phyloP scores from a whole-genome alignment of 306 rosid genomes.

The Lathyrus tuberosus region DNA sequence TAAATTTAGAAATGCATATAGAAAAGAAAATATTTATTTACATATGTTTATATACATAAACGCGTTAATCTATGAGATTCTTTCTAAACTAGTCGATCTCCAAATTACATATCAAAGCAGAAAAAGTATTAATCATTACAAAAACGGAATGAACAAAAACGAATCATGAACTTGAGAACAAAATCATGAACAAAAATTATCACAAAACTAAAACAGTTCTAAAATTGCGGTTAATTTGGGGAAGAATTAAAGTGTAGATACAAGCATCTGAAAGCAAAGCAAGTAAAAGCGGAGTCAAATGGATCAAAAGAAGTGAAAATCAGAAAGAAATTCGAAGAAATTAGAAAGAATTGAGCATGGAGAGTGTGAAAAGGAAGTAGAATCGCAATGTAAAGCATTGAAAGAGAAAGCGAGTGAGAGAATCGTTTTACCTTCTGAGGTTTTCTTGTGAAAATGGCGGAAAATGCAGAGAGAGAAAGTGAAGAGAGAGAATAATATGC shows the following conservation, averaged over 20 bases:
- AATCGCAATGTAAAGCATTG: conserved; percentile 28
- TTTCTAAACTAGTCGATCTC: conserved; percentile 9
- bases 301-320: conserved; percentile 26
- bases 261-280: conserved; percentile 27
- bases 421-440: conserved; percentile 47
- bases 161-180: conserved; percentile 9
- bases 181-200: not conserved
- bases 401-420: conserved; percentile 28
- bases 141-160: conserved; percentile 4
- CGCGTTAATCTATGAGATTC: conserved; percentile 3
- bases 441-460: conserved; percentile 52
- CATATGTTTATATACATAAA: not conserved
- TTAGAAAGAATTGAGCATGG: not conserved
- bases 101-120: not conserved
- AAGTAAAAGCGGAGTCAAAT: conserved; percentile 36
- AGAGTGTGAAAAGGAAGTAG: conserved; percentile 18
- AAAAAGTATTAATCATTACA: conserved; percentile 15
- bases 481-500: not conserved
- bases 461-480: conserved; percentile 24
- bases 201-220: not conserved
- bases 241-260: not conserved
- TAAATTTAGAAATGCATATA: not conserved
- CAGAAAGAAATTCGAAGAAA: conserved; percentile 5
- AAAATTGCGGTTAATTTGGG: not conserved
- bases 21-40: not conserved